phyloP scores from a whole-genome alignment of 2,329 filamentous ascomycete species.

The Aspergillus aculeatinus region DNA sequence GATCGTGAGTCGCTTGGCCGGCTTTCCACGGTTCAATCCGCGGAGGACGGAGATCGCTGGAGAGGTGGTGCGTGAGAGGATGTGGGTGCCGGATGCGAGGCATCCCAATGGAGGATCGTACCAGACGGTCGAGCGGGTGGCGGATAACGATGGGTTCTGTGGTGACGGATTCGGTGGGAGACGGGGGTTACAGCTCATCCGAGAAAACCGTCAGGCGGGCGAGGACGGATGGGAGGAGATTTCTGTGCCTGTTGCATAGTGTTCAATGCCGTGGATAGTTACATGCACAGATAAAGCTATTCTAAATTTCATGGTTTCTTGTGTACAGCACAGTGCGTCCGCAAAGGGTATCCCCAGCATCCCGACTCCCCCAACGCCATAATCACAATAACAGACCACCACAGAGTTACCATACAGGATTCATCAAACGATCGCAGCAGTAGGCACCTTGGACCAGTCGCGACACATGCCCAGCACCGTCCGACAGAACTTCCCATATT shows the following conservation, averaged over 20 bases:
- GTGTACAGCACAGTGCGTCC: too few species aligned
- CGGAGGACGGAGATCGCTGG: slow-evolving; percentile 60
- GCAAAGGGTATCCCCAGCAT: too few species aligned
- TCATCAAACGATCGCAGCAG: not conserved
- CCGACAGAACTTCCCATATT: slow-evolving; percentile 34
- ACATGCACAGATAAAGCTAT: too few species aligned
- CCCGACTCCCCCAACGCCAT: too few species aligned
- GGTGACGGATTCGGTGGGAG: slow-evolving; percentile 39
- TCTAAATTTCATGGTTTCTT: too few species aligned
- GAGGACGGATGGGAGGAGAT: slow-evolving; percentile 37
- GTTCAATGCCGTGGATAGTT: too few species aligned
- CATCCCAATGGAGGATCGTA: slow-evolving; percentile 29
- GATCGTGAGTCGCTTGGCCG: slow-evolving; percentile 55
- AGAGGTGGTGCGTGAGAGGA: slow-evolving; percentile 37
- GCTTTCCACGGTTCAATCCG: slow-evolving; percentile 60
- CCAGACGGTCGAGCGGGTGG: slow-evolving; percentile 29
- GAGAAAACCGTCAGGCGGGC: slow-evolving; percentile 31
- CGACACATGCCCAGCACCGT: slow-evolving; percentile 32
- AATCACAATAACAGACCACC: too few species aligned
- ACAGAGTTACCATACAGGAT: too few species aligned
- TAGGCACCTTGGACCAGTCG: slow-evolving; percentile 28
- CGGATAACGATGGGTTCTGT: slow-evolving; percentile 37
- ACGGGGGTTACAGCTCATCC: slow-evolving; percentile 35
- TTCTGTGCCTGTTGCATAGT: not conserved
- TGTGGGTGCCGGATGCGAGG: slow-evolving; percentile 30